These are phyloP conservation scores for Abrus precatorius DNA, from an alignment of 306 rosid species.

Conservation along the genomic window DNA sequence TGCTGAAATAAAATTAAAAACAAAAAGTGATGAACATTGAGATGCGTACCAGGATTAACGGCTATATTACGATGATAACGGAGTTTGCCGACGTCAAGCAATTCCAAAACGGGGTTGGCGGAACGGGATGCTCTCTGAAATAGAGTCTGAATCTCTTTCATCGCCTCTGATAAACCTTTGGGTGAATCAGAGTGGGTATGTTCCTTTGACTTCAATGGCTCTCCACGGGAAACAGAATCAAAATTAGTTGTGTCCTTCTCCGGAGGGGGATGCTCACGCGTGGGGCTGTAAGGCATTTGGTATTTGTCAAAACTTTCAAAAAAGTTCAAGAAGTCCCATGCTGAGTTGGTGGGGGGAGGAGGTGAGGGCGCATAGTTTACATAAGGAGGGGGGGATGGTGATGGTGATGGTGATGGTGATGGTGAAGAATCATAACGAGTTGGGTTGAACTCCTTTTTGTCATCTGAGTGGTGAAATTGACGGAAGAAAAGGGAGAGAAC, in stretches of 20 bases:
- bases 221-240: constrained; percentile 19
- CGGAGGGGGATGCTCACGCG: not conserved
- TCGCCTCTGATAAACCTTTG: constrained; percentile 50
- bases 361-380: constrained; percentile 49
- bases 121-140: constrained; percentile 68
- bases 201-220: constrained; percentile 17
- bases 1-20: not conserved
- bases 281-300: constrained; percentile 52
- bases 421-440: constrained; percentile 35
- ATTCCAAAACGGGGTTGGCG: constrained; percentile 56
- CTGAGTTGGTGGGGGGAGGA: constrained; percentile 62
- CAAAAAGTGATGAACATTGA: not conserved
- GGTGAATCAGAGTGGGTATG: not conserved
- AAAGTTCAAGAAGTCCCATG: constrained; percentile 78
- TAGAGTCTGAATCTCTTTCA: constrained; percentile 63
- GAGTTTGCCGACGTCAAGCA: constrained; percentile 55
- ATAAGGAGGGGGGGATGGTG: constrained; percentile 30
- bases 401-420: not conserved
- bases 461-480: not conserved
- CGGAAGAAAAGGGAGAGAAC: constrained; percentile 62
- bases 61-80: constrained; percentile 54
- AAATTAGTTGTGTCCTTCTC: not conserved
- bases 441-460: not conserved
- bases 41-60: constrained; percentile 59
- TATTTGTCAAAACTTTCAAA: constrained; percentile 73